Conservation (phyloP, 129 eudicot species). For the Deinandra increscens region DNA sequence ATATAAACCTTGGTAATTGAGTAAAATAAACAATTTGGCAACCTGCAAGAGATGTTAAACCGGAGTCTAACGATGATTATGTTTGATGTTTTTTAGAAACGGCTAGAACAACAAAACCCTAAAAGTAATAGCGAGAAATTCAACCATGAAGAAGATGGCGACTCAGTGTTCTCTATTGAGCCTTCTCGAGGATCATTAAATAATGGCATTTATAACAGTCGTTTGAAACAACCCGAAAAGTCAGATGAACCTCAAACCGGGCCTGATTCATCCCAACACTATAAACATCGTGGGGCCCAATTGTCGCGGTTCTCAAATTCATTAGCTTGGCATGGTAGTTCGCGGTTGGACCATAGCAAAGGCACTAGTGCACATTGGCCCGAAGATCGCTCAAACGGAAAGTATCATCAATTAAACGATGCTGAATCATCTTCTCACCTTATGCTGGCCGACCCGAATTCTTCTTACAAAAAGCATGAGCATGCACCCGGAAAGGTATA, state of each 20-base stretch:
- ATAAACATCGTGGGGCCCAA: conserved; percentile 49
- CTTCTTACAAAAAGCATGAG: conserved; percentile 51
- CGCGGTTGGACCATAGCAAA: conserved; percentile 57
- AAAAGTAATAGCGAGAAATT: conserved; percentile 65
- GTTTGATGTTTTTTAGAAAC: conserved; percentile 48
- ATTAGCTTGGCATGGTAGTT: conserved; percentile 70
- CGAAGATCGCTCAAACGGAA: conserved; percentile 42
- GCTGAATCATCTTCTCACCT: conserved; percentile 54
- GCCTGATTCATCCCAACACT: conserved; percentile 49
- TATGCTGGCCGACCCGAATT: conserved; percentile 42
- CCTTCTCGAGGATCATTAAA: conserved; percentile 41
- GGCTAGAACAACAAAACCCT: conserved; percentile 54
- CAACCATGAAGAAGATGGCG: conserved; percentile 57
- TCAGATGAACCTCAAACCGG: conserved; percentile 32
- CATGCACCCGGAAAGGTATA: conserved; percentile 43
- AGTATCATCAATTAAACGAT: conserved; percentile 48
- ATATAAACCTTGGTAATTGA: background rate
- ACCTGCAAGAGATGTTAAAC: background rate
- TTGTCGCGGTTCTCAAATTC: conserved; percentile 71
- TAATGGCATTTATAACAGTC: conserved; percentile 31
- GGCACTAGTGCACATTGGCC: conserved; percentile 54
- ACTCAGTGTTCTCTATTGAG: conserved; percentile 59
- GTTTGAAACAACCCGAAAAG: conserved; percentile 35
- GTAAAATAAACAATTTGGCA: background rate
- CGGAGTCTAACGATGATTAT: background rate